These are phyloP conservation scores for Ascocoryne sarcoides DNA, from an alignment of 2,329 filamentous ascomycete genomes.

Conservation along the genomic window DNA sequence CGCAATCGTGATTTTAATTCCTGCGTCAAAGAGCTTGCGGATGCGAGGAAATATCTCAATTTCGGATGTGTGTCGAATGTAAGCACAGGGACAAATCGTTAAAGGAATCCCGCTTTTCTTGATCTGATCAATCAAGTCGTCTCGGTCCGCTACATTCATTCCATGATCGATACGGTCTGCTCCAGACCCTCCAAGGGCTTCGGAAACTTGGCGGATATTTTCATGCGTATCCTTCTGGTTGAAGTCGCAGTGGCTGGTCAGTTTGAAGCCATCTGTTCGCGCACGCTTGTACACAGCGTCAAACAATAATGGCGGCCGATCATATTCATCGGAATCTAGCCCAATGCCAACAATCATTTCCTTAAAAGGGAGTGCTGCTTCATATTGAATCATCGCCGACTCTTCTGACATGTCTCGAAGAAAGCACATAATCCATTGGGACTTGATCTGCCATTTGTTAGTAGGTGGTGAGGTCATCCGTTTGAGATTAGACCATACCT, in stretches of 20 bases:
- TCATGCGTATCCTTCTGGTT: conserved; percentile 62
- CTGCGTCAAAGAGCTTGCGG: conserved; percentile 32
- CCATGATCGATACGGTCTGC: conserved; percentile 66
- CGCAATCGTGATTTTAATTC: conserved; percentile 35
- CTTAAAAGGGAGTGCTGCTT: conserved; percentile 27
- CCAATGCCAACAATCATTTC: conserved; percentile 45
- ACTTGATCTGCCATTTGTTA: conserved; percentile 25
- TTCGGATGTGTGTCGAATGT: conserved; percentile 42
- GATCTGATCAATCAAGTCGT: conserved; percentile 40
- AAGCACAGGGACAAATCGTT: conserved; percentile 64
- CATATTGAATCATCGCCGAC: conserved; percentile 40
- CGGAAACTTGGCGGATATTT: conserved; percentile 42
- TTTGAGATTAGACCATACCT: conserved; percentile 45
- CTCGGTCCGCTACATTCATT: conserved; percentile 45
- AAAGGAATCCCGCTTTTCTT: conserved; percentile 42
- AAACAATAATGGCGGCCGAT: conserved; percentile 49
- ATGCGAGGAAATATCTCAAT: conserved; percentile 35
- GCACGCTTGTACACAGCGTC: conserved; percentile 49
- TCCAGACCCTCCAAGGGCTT: conserved; percentile 48
- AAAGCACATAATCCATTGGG: conserved; percentile 61
- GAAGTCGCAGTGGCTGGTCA: conserved; percentile 54
- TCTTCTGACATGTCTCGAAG: conserved; percentile 57
- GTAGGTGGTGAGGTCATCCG: too few species aligned
- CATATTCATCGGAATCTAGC: conserved; percentile 52
- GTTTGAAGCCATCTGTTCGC: conserved; percentile 40